Evolutionary conservation across 1,284 basidiomycete species (phyloP), one percentile per base, ranked within the genome.

Genomic region (Ceratobasidium sp.): DNA sequence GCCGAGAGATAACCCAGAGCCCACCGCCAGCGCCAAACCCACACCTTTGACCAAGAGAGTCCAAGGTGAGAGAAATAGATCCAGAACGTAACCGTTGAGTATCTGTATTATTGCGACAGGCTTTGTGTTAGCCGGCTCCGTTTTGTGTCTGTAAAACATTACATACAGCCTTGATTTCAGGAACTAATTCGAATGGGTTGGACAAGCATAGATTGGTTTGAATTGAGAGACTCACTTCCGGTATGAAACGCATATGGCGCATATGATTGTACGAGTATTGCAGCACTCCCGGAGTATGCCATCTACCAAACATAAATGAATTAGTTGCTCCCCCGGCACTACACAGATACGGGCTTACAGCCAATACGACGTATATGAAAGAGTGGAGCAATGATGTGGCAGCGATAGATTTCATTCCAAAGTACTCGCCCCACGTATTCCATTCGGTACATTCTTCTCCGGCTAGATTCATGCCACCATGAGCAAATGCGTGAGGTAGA

Each of bases 231-330:
- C 86, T 77, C 75, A 90, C 87, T 89, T 81, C 88, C 88, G 41
- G 88, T 90, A 75, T 90, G 88, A 73, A 89, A 90, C 21, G 88
- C 88, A 74, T 87, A 88, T 66, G 87, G 88, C 8, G 88, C 87
- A 72, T 89, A 89, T 33, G 79, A 80, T 56, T 83, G 78, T 1
- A 90, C 88, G 1, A 89, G 78, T 8, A 87, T 71, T 1, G 87
- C 86, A n/a, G 88, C 84, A 74, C 83, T 85, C 49, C 82, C 82
- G 5, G 87, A 84, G 71, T 89, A 88, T 13, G 76, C 77, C 56
- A 87, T 80, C 88, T 90, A 68, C 14, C 21, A 19, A 66, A 19
- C 14, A 14, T 54, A 9, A 8, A 25, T 25, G 19, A 5, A 47
- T 14, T 44, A 9, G 23, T n/a, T 8, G 14, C 39, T 16, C 6